Evolutionary conservation across 176 grass and related monocot species (phyloP), one percentile per base, ranked within the genome.

Genomic region (Aegilops umbellulata): DNA sequence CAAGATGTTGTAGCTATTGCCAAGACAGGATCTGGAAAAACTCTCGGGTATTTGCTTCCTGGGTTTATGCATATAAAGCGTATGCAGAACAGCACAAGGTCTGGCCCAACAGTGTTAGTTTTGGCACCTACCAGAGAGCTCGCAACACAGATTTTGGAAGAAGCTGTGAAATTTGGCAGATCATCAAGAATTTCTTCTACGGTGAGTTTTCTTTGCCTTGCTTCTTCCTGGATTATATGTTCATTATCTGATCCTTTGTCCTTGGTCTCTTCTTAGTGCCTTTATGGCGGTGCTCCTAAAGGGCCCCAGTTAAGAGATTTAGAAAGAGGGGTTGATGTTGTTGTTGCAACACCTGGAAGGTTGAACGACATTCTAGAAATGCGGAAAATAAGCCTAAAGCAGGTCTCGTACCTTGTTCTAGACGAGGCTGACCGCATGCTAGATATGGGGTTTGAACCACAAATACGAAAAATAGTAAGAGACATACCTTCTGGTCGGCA

Each of bases 21-120:
- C 16, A 99, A 99, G 84, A 99, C 97, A 7, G 97, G 97, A 72
- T 99, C 97, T 63, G 97, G 97, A 35, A 99, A 99, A 89, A 99
- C 97, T 69, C 83, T 99, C 27, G 97, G 94, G 11, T 99, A 99
- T 89, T 87, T 99, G 64, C 86, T 99, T 81, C 97, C 97, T 78
- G 97, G 97, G 87, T 99, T 99, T 76, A 87, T 99, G 76, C 90
- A 92, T 84, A 90, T 99, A 84, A 95, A 99, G 57, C 90, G 87
- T 29, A 63, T 96, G 46, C 88, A 82, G 17, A 99, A 99, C 73
- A 94, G 85, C 80, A 81, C 88, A 30, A 94, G 90, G 79, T 65
- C 87, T 66, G 97, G 97, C 69, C 97, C 94, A 65, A 96, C 97
- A 27, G 94, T 96, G 31, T 83, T 99, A 65, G 87, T 99, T 91